Evolutionary conservation across 805 yeast species (phyloP), one percentile per base, ranked within the genome.

Genomic region (Lachancea sp.): DNA sequence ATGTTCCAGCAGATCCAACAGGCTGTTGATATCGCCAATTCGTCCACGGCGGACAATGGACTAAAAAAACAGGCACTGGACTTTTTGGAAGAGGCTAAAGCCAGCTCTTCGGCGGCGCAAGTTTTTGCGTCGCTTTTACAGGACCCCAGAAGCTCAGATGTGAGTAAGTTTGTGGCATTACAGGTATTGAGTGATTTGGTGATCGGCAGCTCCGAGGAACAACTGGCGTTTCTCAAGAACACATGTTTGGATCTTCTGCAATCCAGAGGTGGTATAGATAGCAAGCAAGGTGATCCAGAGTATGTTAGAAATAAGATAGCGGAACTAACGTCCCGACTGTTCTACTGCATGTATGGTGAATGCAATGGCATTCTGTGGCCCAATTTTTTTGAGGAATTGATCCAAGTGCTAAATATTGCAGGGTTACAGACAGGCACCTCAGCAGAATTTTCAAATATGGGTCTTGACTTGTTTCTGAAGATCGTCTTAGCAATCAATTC

Each of bases 1-100:
- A 34, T 38, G 39, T 32, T 34, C 36, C 43, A 40, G 48, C 94
- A 88, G 68, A 81, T 89, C 54, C 86, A 77, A 60, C 92, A 86
- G 65, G 96, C 95, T 30, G 92, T 89, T 35, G 80, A 77, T 47
- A 77, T 87, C 47, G 96, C 95, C 6, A 74, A 83, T 40, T 77
- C 78, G 59, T 81, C 84, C 22, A 69, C 79, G 19, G 74, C 80
- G 8, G 86, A 83, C 58, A 65, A 71, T 12, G 67, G 56, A 29
- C 65, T 86, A 36, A 80, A 79, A 55, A 76, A 72, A 46, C 81
- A 78, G 60, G 82, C 66, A 13, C 43, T 62, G 25, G 64, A 62
- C 13, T 61, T 45, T 42, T 45, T 62, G 29, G 50, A 56, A 18
- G 55, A 51, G 22, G 49, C 53, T 3, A 61, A 57, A 40, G 32